phyloP scores from a whole-genome alignment of 2,329 filamentous ascomycete genomes.

The Sclerotinia subarctica region DNA sequence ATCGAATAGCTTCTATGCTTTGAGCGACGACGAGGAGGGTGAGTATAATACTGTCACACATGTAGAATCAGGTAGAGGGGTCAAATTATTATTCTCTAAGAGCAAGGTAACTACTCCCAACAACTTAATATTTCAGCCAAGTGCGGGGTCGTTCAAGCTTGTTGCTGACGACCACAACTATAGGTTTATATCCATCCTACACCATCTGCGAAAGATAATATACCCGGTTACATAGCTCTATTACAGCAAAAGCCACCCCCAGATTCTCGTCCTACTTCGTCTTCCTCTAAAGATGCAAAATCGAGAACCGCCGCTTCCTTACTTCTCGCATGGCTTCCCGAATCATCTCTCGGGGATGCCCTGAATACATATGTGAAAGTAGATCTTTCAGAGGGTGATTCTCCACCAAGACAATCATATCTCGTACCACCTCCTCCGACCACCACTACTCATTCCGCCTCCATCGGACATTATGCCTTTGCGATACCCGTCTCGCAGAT shows the following conservation, averaged over 20 bases:
- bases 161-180: slow-evolving; percentile 27
- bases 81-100: slow-evolving; percentile 93
- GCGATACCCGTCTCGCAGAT: slow-evolving; percentile 86
- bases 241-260: slow-evolving; percentile 75
- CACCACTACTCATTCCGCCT: slow-evolving; percentile 68
- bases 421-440: slow-evolving; percentile 90
- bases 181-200: slow-evolving; percentile 96
- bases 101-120: slow-evolving; percentile 67
- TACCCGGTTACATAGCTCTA: slow-evolving; percentile 87
- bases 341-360: slow-evolving; percentile 80
- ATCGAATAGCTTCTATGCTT: slow-evolving; percentile 84
- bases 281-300: slow-evolving; percentile 43
- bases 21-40: slow-evolving; percentile 94
- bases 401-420: slow-evolving; percentile 79
- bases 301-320: slow-evolving; percentile 64
- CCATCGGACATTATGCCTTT: slow-evolving; percentile 81
- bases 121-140: not conserved
- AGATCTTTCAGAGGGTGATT: slow-evolving; percentile 77
- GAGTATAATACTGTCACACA: slow-evolving; percentile 94
- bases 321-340: slow-evolving; percentile 89
- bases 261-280: slow-evolving; percentile 31
- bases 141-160: slow-evolving; percentile 22
- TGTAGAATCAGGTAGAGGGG: slow-evolving; percentile 70
- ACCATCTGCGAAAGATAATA: slow-evolving; percentile 91
- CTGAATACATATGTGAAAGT: slow-evolving; percentile 93